Percentiles rank a stretch among this genome's conserved stretches.
Conservation (phyloP, 176 grass and related monocot species). For the Themeda triandra region DNA sequence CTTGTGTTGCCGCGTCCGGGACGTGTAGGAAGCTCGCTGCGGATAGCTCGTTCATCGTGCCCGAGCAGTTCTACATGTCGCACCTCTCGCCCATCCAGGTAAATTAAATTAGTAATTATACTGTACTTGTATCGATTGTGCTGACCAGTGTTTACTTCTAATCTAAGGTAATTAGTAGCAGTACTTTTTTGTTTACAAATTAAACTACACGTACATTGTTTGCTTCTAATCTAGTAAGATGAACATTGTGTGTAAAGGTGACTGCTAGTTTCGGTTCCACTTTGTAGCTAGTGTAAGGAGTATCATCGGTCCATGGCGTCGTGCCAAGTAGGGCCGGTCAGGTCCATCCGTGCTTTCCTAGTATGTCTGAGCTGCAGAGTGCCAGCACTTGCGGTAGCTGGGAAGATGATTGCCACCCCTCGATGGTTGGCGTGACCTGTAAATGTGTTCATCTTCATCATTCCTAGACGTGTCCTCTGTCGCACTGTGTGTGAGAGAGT, state of each 20-base stretch:
- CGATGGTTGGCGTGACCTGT: background rate
- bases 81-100: slow-evolving; percentile 75
- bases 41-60: slow-evolving; percentile 49
- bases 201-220: too few species aligned
- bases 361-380: background rate
- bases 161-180: too few species aligned
- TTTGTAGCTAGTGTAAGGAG: background rate
- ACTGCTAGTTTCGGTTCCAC: background rate
- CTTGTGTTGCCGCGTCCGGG: slow-evolving; percentile 50
- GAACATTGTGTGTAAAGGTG: background rate
- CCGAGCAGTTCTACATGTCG: slow-evolving; percentile 62
- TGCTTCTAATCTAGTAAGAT: too few species aligned
- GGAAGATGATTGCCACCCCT: background rate
- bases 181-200: too few species aligned
- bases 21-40: slow-evolving; percentile 55
- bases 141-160: too few species aligned
- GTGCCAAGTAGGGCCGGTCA: too few species aligned
- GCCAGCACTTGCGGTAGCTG: background rate
- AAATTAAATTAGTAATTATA: background rate
- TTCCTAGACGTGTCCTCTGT: background rate
- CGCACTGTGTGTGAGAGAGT: background rate
- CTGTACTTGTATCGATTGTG: too few species aligned
- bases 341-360: background rate
- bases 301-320: too few species aligned
- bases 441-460: background rate